Evolutionary conservation across 2,329 filamentous ascomycete genomes (phyloP).

Genomic region (Neofusicoccum sp.): DNA sequence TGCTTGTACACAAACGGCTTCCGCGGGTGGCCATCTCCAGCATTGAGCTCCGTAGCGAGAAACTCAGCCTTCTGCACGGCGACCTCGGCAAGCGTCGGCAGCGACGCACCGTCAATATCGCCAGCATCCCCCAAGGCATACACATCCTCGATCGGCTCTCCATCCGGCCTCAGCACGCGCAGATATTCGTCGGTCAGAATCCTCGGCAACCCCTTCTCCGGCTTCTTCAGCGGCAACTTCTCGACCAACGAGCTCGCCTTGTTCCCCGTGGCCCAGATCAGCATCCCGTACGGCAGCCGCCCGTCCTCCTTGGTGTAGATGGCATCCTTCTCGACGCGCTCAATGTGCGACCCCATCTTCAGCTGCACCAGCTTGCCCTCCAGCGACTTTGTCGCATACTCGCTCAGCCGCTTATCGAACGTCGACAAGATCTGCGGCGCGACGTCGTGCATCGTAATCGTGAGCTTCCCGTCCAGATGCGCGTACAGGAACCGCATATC

Average conservation of each 20-base stretch:
- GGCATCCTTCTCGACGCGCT: conserved; percentile 34
- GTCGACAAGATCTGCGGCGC: conserved; percentile 42
- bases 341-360: conserved; percentile 39
- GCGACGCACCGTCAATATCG: conserved; percentile 36
- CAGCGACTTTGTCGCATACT: conserved; percentile 43
- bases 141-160: conserved; percentile 25
- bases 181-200: conserved; percentile 37
- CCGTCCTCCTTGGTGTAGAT: conserved; percentile 39
- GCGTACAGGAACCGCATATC: conserved; percentile 42
- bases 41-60: conserved; percentile 30
- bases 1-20: conserved; percentile 41
- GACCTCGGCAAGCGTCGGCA: conserved; percentile 39
- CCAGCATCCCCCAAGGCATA: conserved; percentile 41
- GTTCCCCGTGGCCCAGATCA: conserved; percentile 43
- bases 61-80: conserved; percentile 42
- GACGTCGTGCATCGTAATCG: conserved; percentile 47
- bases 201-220: conserved; percentile 34
- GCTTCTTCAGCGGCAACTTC: conserved; percentile 32
- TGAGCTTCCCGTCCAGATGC: conserved; percentile 39
- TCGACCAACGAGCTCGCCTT: conserved; percentile 35
- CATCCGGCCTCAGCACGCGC: conserved; percentile 30
- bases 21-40: conserved; percentile 47
- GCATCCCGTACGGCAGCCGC: conserved; percentile 36
- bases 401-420: conserved; percentile 42
- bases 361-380: conserved; percentile 39